Base-by-base conservation (phyloP, 1,284 basidiomycete species). In the Thelephora terrestris region DNA sequence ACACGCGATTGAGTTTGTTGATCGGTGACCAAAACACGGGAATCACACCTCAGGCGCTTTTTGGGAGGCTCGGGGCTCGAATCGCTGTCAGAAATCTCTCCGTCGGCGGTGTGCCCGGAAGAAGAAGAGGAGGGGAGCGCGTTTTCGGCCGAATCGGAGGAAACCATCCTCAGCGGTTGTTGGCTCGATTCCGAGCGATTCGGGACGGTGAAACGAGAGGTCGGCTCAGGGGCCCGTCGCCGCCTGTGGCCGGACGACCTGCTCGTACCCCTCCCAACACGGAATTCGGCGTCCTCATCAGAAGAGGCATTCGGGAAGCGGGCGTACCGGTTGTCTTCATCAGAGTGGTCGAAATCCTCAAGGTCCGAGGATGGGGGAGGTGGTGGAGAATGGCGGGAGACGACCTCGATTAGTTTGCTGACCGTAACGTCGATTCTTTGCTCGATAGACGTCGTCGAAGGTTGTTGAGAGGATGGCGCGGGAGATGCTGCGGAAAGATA, bases 361-460 rank as follows among this genome's bases (percentile, higher is more conserved):
- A 23, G 38, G 20, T 20, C n/a, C n/a, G 46, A n/a, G 21, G 7
- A 16, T 17, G 21, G 2, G 14, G 21, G 9, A 42, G 39, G 9
- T 6, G 39, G 20, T 10, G 17, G 20, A 42, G 27, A 25, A 24
- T 44, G 46, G 23, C 63, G 65, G 45, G 49, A 48, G 21, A 77
- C 59, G 50, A 83, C 66, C 40, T 60, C 58, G 23, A 85, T 52
- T 53, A 88, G 63, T 59, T 81, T 84, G 60, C 72, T 78, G 43
- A 87, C 63, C 45, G 77, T 73, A 54, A 88, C 76, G 61, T 90
- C 86, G 27, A 70, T 60, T 38, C 60, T 57, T 21, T 63, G 59
- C 10, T 61, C 56, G 12, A 54, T 46, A 45, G 7, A 46, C 0
- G 23, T 45, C 38, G 45, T 42, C 24, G 29, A 47, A 17, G 38